Percentiles rank a stretch among this genome's conserved stretches.
phyloP scores from a whole-genome alignment of 225 moss, liverwort and hornwort species.

The Bryum argenteum region DNA sequence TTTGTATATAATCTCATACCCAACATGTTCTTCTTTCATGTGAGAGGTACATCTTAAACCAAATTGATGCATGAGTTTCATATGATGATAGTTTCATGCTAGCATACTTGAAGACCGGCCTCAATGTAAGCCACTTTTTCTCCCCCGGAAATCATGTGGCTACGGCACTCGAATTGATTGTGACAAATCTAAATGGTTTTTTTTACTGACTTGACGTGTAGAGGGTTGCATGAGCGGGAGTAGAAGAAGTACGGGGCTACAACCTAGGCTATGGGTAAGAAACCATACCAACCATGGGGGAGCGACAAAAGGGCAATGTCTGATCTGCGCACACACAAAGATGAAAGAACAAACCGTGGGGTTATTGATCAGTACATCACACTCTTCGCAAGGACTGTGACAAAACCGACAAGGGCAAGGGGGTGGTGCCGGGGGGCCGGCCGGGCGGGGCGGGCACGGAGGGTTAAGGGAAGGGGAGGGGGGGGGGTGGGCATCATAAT shows the following conservation, averaged over 20 bases:
- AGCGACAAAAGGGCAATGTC: background rate
- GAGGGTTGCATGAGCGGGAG: background rate
- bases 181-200: background rate
- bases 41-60: too few species aligned
- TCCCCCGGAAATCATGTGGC: background rate
- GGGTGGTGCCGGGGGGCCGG: background rate
- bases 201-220: background rate
- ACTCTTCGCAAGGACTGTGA: background rate
- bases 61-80: too few species aligned
- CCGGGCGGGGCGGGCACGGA: too few species aligned
- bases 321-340: background rate
- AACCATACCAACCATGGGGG: background rate
- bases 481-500: slow-evolving; percentile 26
- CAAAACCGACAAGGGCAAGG: slow-evolving; percentile 5
- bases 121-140: background rate
- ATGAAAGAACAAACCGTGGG: background rate
- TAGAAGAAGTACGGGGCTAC: background rate
- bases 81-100: background rate
- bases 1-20: too few species aligned
- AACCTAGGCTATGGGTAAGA: background rate
- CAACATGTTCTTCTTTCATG: too few species aligned
- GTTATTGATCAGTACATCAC: background rate
- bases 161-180: background rate
- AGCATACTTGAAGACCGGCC: background rate
- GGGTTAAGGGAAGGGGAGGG: too few species aligned